phyloP scores from a whole-genome alignment of 208 protist species.

The Crithidia mellificae region DNA sequence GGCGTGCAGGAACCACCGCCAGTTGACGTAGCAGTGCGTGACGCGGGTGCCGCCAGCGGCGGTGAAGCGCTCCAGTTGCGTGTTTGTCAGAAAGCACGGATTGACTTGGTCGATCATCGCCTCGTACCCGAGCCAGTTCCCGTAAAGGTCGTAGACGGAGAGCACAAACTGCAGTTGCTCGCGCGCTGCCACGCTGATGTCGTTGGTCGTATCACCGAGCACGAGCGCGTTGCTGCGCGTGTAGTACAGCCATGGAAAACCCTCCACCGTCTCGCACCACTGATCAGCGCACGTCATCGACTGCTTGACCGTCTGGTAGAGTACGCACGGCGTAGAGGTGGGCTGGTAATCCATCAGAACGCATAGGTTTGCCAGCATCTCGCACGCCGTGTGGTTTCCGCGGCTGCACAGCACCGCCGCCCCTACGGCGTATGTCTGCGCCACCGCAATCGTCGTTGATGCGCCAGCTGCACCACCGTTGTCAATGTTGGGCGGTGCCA shows the following conservation, averaged over 20 bases:
- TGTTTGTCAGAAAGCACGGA: slow-evolving; percentile 50
- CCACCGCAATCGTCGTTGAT: slow-evolving; percentile 17
- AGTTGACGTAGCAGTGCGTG: slow-evolving; percentile 45
- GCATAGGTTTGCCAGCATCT: slow-evolving; percentile 77
- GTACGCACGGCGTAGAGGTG: slow-evolving; percentile 50
- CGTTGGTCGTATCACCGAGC: slow-evolving; percentile 16
- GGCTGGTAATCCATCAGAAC: slow-evolving; percentile 63
- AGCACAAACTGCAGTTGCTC: slow-evolving; percentile 57
- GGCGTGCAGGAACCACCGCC: slow-evolving; percentile 40
- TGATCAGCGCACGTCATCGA: slow-evolving; percentile 25
- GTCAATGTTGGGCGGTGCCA: slow-evolving; percentile 51
- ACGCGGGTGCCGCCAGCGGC: slow-evolving; percentile 43
- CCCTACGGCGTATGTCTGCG: slow-evolving; percentile 38
- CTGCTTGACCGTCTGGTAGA: slow-evolving; percentile 52
- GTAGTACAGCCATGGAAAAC: slow-evolving; percentile 73
- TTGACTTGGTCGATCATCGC: slow-evolving; percentile 56
- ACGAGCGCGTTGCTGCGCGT: slow-evolving; percentile 43
- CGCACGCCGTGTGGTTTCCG: slow-evolving; percentile 58
- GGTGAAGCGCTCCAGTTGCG: slow-evolving; percentile 44
- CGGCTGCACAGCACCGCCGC: slow-evolving; percentile 47
- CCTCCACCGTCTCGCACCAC: slow-evolving; percentile 32
- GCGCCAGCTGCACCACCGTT: slow-evolving; percentile 33
- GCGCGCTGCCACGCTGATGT: slow-evolving; percentile 13
- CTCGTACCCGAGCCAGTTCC: slow-evolving; percentile 54
- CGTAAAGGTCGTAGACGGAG: slow-evolving; percentile 54